Evolutionary conservation across 371 early-diverging fungal species (phyloP).

Genomic region (Mucor indicus): DNA sequence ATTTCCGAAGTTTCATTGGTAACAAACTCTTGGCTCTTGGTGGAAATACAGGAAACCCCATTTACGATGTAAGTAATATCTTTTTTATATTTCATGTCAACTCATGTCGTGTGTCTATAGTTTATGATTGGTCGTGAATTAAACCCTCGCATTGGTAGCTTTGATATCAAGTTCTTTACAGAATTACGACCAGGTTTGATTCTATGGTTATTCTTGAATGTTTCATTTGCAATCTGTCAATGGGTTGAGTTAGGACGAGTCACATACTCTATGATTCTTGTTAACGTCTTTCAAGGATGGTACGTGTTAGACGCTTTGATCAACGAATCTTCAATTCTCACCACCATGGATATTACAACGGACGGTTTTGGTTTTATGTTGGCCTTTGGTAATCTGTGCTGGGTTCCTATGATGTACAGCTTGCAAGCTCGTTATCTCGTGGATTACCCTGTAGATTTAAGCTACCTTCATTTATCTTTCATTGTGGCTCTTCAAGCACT

Average conservation of each 20-base stretch:
- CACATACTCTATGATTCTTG: conserved; percentile 78
- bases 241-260: conserved; percentile 62
- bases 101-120: no score
- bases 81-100: no score
- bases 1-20: conserved; percentile 72
- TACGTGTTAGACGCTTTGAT: conserved; percentile 86
- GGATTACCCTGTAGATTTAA: conserved; percentile 59
- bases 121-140: conserved; percentile 82
- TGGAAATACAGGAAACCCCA: conserved; percentile 86
- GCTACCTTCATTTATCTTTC: conserved; percentile 23
- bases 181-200: conserved; percentile 90
- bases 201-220: conserved; percentile 77
- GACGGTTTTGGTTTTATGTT: conserved; percentile 97
- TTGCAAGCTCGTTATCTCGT: conserved; percentile 88
- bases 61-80: conserved; percentile 84
- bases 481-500: conserved; percentile 57
- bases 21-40: conserved; percentile 71
- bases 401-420: conserved; percentile 89
- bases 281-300: conserved; percentile 71
- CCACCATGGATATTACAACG: conserved; percentile 92
- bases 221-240: conserved; percentile 77
- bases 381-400: conserved; percentile 81
- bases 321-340: conserved; percentile 79
- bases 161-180: conserved; percentile 91
- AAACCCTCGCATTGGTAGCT: conserved; percentile 81